Base-by-base conservation (phyloP, 169 alveolate species). In the Babesia ovata region DNA sequence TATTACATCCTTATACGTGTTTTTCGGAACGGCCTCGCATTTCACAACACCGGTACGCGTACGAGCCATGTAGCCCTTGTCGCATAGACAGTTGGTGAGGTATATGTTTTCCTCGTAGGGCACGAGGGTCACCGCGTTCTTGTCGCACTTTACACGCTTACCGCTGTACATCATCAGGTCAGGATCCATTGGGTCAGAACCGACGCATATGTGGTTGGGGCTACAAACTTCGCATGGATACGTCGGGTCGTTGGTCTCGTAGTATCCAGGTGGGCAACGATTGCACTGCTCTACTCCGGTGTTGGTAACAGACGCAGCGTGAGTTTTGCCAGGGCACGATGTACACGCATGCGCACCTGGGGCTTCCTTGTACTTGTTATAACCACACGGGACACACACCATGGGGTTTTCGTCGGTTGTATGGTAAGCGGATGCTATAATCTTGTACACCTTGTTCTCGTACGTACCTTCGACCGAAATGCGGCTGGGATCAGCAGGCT, bases 161-260 rank as follows among this genome's bases (percentile, higher is more conserved):
- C 93, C 94, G 17, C 75, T 82, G 62, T 78, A 75, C 53, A 54
- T 70, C 33, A 26, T 61, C 56, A 84, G 61, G 19, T 36, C 70
- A 16, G 70, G 45, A 13, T 73, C 81, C 26, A 70, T 42, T 21
- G 91, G 71, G 36, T 60, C 83, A 17, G 91, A 86, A 7, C 96
- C 96, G 26, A 92, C 96, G 59, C 96, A 92, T 46, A 87, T 87
- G 69, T 75, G 87, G 65, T 88, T 66, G 19, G 83, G 61, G 8
- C 72, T 76, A 58, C 93, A 88, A 10, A 53, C 74, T 17, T 66
- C 86, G 53, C 93, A 88, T 3, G 91, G 93, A 13, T 73, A 22
- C 22, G 70, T 63, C 17, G 63, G 63, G 50, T 62, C 75, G 39
- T 74, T 54, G 0, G 90, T 84, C 57, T 67, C 86, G 57, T 59